Base-by-base conservation (phyloP, 352 stramenopile genomes). In the Phytopythium vexans region DNA sequence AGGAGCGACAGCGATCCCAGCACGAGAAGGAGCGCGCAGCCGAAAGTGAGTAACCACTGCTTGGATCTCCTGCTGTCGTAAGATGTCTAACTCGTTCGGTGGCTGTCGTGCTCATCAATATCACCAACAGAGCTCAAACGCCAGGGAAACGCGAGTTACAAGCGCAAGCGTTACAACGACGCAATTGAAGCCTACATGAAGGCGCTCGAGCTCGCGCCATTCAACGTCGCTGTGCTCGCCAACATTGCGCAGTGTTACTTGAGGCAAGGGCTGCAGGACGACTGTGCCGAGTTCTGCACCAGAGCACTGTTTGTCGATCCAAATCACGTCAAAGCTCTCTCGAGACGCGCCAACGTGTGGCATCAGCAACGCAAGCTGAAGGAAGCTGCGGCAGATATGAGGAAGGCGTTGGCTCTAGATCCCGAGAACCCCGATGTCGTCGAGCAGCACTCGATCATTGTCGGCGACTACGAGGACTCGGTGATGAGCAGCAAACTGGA, bases 241-340 rank as follows among this genome's bases (percentile, higher is more conserved):
- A 93, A 93, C 43, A 69, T 90, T n/a, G 72, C 83, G 9, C 81
- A 90, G 54, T 67, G 64, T 44, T 83, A 77, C 37, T 43, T 93
- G 39, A 66, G 81, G 1, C 54, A 81, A 0, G 68, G 82, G 9
- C 27, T 54, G 8, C 41, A 79, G 8, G 77, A 89, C 12, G 76
- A 90, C 37, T 81, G 71, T 14, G 40, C 88, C 41, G 82, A 93
- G 56, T 91, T 91, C 54, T 84, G 72, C 38, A 76, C 70, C 1
- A 78, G 82, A 2, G 77, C 81, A 6, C 45, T 93, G 40, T 91
- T 72, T 16, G 56, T 91, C 11, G 58, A 82, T 1, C 70, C 68
- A 0, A 58, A 58, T 8, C 70, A 90, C 41, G 66, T 93, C 9
- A 93, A 93, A 44, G 80, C 80, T 31, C 66, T 91, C 3, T 89